Percentiles rank a stretch among this genome's conserved stretches.
These are phyloP conservation scores for Coemansia furcata DNA, from an alignment of 192 early-diverging fungal species.

Conservation along the genomic window DNA sequence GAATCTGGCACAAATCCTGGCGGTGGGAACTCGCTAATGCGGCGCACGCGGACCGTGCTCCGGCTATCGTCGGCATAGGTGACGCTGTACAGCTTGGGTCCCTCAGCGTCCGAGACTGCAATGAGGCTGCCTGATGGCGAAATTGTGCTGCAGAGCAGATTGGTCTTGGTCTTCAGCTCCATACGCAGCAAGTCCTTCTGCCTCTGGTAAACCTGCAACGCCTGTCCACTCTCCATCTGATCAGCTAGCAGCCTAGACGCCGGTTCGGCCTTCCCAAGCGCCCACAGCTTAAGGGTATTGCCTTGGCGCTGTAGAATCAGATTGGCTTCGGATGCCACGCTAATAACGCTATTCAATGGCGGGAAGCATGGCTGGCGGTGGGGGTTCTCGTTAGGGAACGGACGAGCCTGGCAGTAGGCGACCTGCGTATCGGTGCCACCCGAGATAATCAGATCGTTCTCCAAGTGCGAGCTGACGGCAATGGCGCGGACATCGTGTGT, in stretches of 20 bases:
- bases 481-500: conserved; percentile 92
- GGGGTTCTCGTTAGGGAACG: conserved; percentile 63
- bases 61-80: conserved; percentile 14
- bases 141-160: conserved; percentile 69
- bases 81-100: conserved; percentile 64
- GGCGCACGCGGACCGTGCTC: conserved; percentile 25
- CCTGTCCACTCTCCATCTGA: conserved; percentile 46
- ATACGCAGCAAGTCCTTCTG: conserved; percentile 73
- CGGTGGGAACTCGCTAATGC: conserved; percentile 43
- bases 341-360: conserved; percentile 55
- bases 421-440: conserved; percentile 83
- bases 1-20: conserved; percentile 45
- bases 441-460: conserved; percentile 71
- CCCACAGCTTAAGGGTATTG: conserved; percentile 78
- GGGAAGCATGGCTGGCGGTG: conserved; percentile 65
- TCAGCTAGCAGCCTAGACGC: conserved; percentile 18
- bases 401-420: conserved; percentile 56
- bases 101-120: conserved; percentile 75
- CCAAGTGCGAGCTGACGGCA: conserved; percentile 68
- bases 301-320: conserved; percentile 62
- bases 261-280: conserved; percentile 65
- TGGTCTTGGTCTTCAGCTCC: conserved; percentile 68
- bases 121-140: conserved; percentile 83
- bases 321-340: conserved; percentile 63
- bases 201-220: conserved; percentile 55